Evolutionary conservation across 257 asterid species (phyloP).

Genomic region (Apocynum venetum): DNA sequence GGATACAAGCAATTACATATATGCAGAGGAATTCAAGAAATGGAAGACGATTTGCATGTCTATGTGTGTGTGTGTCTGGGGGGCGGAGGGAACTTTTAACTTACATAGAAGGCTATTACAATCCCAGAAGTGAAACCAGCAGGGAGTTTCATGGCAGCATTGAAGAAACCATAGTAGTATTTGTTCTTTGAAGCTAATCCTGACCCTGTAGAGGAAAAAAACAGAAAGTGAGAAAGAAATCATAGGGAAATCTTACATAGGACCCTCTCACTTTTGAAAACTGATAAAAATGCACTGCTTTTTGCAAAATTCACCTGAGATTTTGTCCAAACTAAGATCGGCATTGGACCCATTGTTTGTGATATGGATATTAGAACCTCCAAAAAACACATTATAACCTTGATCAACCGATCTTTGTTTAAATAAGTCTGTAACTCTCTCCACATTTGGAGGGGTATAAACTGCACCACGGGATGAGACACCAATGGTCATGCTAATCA

Average conservation of each 20-base stretch:
- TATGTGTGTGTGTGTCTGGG: no score
- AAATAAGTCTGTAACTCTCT: slow-evolving; percentile 44
- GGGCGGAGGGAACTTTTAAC: slow-evolving; percentile 6
- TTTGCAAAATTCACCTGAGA: slow-evolving; percentile 44
- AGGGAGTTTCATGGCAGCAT: slow-evolving; percentile 75
- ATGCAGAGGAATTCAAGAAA: background rate
- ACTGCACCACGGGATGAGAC: slow-evolving; percentile 52
- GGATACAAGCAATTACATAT: background rate
- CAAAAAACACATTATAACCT: slow-evolving; percentile 48
- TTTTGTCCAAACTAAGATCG: slow-evolving; percentile 60
- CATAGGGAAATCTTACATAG: background rate
- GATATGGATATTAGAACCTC: slow-evolving; percentile 48
- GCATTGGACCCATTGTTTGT: slow-evolving; percentile 51
- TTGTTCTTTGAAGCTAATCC: slow-evolving; percentile 66
- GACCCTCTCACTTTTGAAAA: background rate
- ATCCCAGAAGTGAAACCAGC: slow-evolving; percentile 83
- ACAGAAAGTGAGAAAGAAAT: background rate
- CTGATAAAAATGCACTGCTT: no score
- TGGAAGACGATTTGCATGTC: no score
- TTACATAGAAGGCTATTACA: slow-evolving; percentile 79
- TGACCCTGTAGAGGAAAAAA: slow-evolving; percentile 40
- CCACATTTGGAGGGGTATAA: slow-evolving; percentile 66
- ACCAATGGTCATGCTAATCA: slow-evolving; percentile 21
- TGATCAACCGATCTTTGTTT: slow-evolving; percentile 37
- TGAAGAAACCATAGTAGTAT: slow-evolving; percentile 76